A percentile compares a stretch with the other conserved stretches of the same genome.
phyloP scores from a whole-genome alignment of 495 filamentous ascomycete species.

The Xylaria venustula region DNA sequence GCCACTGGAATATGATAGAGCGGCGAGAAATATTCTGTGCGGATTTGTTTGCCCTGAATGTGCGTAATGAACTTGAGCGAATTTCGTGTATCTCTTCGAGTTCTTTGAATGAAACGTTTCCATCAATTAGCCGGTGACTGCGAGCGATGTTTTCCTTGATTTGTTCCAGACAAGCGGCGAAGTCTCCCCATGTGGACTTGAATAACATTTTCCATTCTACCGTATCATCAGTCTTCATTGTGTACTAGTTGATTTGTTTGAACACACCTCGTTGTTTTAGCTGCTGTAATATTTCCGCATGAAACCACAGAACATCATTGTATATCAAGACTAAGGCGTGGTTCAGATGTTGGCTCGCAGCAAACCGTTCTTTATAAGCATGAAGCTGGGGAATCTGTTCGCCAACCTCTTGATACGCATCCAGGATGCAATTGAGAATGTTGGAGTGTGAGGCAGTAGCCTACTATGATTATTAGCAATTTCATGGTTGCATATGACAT shows the following conservation, averaged over 20 bases:
- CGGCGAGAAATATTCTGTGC: neutral
- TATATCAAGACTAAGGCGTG: conserved; percentile 34
- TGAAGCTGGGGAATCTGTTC: conserved; percentile 36
- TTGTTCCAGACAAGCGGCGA: conserved; percentile 28
- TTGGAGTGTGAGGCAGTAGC: conserved; percentile 28
- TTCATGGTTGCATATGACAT: no score
- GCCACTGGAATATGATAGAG: neutral
- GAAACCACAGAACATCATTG: conserved; percentile 47
- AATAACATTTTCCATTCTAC: conserved; percentile 28
- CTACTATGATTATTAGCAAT: no score
- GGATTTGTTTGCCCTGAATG: neutral
- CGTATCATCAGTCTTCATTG: neutral
- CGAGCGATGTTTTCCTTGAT: conserved; percentile 29
- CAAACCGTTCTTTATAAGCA: conserved; percentile 21
- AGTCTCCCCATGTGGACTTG: conserved; percentile 38
- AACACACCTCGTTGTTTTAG: conserved; percentile 27
- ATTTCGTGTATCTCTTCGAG: neutral
- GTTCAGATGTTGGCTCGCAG: conserved; percentile 18
- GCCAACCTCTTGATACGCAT: conserved; percentile 43
- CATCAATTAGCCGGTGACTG: neutral
- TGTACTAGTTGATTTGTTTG: neutral
- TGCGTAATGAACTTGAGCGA: neutral
- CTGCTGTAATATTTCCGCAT: conserved; percentile 32
- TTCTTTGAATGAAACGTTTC: neutral
- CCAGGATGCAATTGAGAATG: conserved; percentile 35